These are phyloP conservation scores for Sungouiella blattae DNA, from an alignment of 805 yeast species.

Conservation along the genomic window DNA sequence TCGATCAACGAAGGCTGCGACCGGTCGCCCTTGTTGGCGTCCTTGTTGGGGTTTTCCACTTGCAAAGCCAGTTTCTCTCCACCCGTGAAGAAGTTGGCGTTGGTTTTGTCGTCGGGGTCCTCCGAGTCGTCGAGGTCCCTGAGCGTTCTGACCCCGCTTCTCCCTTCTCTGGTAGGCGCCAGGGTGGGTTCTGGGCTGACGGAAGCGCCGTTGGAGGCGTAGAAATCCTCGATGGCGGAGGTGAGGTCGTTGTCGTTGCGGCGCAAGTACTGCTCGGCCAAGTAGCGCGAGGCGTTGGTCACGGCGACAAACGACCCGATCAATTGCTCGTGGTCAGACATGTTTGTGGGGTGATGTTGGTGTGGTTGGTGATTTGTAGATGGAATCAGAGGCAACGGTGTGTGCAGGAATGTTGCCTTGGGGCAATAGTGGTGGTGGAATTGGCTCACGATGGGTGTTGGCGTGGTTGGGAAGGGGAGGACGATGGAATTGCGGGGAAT, in stretches of 20 bases:
- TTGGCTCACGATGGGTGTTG: too few species aligned
- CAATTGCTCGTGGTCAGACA: slow-evolving; percentile 12
- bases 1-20: slow-evolving; percentile 48
- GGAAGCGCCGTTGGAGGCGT: slow-evolving; percentile 19
- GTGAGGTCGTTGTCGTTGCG: slow-evolving; percentile 35
- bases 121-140: slow-evolving; percentile 41
- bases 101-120: slow-evolving; percentile 53
- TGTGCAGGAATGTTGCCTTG: too few species aligned
- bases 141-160: slow-evolving; percentile 33
- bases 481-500: too few species aligned
- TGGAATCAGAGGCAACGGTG: too few species aligned
- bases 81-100: slow-evolving; percentile 57
- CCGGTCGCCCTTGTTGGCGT: slow-evolving; percentile 32
- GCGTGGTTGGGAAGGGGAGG: too few species aligned
- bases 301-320: slow-evolving; percentile 35
- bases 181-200: slow-evolving; percentile 1
- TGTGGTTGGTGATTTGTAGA: too few species aligned
- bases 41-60: slow-evolving; percentile 67
- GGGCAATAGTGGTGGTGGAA: too few species aligned
- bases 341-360: too few species aligned
- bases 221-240: slow-evolving; percentile 41
- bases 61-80: slow-evolving; percentile 76
- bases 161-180: slow-evolving; percentile 1
- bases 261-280: slow-evolving; percentile 39
- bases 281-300: slow-evolving; percentile 29